Percentiles rank a stretch among this genome's conserved stretches.
Conservation (phyloP, 352 stramenopile genomes). For the Phytopythium ostracodes region DNA sequence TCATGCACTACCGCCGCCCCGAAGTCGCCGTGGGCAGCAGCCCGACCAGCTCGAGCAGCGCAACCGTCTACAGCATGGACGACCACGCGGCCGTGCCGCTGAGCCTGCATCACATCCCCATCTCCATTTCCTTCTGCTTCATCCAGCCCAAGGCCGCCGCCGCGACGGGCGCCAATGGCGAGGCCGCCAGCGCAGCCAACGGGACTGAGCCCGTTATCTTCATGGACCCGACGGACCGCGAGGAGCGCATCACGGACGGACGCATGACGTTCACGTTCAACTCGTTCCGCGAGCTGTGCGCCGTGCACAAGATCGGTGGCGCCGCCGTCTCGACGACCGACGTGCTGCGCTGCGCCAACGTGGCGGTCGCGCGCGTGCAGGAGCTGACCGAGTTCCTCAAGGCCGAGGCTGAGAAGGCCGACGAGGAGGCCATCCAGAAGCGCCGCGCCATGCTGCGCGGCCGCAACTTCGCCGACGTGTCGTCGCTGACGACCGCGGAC, state of each 20-base stretch:
- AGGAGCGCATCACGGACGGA: constrained; percentile 88
- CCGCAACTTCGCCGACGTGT: constrained; percentile 64
- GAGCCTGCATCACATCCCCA: constrained; percentile 94
- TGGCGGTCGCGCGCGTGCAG: constrained; percentile 72
- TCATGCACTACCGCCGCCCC: constrained; percentile 92
- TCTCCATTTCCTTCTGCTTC: constrained; percentile 93
- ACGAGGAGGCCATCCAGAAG: constrained; percentile 57
- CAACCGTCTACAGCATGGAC: constrained; percentile 80
- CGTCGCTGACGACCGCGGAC: constrained; percentile 25
- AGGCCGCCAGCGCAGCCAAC: constrained; percentile 2
- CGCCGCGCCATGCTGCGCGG: constrained; percentile 70
- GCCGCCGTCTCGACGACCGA: constrained; percentile 54
- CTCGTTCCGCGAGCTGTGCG: constrained; percentile 88
- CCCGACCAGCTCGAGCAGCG: background rate
- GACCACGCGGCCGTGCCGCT: constrained; percentile 90
- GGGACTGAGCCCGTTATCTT: constrained; percentile 53
- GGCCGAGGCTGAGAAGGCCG: constrained; percentile 67
- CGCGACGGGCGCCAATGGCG: background rate
- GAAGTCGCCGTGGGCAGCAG: constrained; percentile 63
- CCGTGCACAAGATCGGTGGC: constrained; percentile 89
- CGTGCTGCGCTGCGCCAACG: constrained; percentile 72
- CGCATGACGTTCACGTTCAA: constrained; percentile 90
- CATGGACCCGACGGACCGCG: constrained; percentile 86
- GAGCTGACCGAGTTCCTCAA: constrained; percentile 79
- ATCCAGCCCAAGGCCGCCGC: constrained; percentile 32